Base-by-base conservation (phyloP, 768 basidiomycete species). In the Leccinum barrowsii region DNA sequence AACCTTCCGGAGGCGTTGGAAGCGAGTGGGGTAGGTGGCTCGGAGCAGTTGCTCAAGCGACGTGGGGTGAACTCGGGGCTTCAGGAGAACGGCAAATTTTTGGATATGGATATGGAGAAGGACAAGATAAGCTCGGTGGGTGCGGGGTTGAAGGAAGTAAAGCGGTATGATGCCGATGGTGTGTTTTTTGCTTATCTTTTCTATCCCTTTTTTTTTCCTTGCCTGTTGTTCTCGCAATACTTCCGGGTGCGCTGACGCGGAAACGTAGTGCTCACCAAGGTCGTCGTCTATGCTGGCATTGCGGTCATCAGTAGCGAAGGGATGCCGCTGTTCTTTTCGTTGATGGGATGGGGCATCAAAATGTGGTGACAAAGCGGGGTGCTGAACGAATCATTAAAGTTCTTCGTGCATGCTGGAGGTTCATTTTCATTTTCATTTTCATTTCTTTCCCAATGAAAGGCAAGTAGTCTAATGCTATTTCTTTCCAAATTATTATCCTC, bases 121-220 rank as follows among this genome's bases (percentile, higher is more conserved):
- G 78, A 75, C 47, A 76, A 75, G 51, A 78, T 67, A 5, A 19
- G 10, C 42, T 19, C 11, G 19, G 19, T 12, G 10, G 58, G 55
- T 3, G 37, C 15, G n/a, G 28, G 6, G 34, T 24, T 22, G 13
- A 63, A 52, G 26, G 63, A 65, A 44, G 76, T 85, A 46, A 89
- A 85, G 57, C 90, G 90, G 74, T 92, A 92, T 64, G 92, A 93
- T 74, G 91, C 89, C 12, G 90, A 91, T 73, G 92, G 92, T 91
- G 56, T 61, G 84, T 76, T 15, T 40, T n/a, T n/a, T 8, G 7
- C 35, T 17, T 17, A 17, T 17, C 37, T 46, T 55, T 35, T 35
- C 34, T 6, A 34, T 32, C 32, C 15, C 60, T 55, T 26, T 47
- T 51, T 34, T 19, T 34, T 34, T n/a, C 42, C 24, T 11, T 35